Evolutionary conservation across 2,329 filamentous ascomycete species (phyloP).

Genomic region (Capronia americana): DNA sequence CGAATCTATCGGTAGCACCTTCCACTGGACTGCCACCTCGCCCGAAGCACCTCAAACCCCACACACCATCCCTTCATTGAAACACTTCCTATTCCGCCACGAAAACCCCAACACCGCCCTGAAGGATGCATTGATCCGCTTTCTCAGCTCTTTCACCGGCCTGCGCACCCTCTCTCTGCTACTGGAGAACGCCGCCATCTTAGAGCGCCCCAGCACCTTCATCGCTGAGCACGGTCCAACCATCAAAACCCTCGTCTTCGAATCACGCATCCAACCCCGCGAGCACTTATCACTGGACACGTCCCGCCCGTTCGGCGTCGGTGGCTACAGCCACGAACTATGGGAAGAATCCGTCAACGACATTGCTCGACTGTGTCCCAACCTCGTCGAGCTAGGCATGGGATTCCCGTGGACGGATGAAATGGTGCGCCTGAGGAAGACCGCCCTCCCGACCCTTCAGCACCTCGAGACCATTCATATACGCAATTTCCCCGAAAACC

Average conservation of each 20-base stretch:
- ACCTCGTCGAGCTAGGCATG: constrained; percentile 37
- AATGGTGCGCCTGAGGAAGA: constrained; percentile 37
- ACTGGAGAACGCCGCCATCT: constrained; percentile 38
- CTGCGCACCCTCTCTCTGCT: constrained; percentile 38
- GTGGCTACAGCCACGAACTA: constrained; percentile 39
- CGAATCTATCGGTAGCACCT: constrained; percentile 31
- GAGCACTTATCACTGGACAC: constrained; percentile 38
- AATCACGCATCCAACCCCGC: constrained; percentile 40
- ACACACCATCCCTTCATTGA: constrained; percentile 26
- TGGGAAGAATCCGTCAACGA: constrained; percentile 40
- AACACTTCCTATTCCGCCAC: constrained; percentile 38
- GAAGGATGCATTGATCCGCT: constrained; percentile 35
- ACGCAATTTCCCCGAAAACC: constrained; percentile 40
- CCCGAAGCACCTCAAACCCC: constrained; percentile 30
- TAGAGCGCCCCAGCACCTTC: constrained; percentile 34
- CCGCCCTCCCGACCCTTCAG: constrained; percentile 34
- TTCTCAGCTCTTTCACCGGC: constrained; percentile 39
- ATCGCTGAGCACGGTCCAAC: constrained; percentile 38
- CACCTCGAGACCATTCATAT: constrained; percentile 39
- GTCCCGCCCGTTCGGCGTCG: constrained; percentile 38
- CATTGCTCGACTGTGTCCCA: constrained; percentile 38
- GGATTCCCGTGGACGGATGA: constrained; percentile 41
- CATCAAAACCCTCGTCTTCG: constrained; percentile 37
- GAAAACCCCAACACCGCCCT: constrained; percentile 34
- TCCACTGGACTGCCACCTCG: constrained; percentile 32